Evolutionary conservation across 495 filamentous ascomycete species (phyloP).

Genomic region (Penicillium paradoxum): DNA sequence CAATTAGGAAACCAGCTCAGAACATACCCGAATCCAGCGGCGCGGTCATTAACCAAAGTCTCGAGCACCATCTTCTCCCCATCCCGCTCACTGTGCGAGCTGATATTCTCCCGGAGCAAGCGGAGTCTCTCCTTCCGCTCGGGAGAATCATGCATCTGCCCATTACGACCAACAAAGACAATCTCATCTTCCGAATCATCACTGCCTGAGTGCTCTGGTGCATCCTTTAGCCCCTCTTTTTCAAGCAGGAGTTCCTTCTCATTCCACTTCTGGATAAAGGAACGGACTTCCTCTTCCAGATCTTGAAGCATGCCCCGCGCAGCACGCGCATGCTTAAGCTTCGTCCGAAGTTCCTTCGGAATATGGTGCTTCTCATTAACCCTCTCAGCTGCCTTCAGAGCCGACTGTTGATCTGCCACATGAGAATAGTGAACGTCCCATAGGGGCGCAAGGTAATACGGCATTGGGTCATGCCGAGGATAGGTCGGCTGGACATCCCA

Average conservation of each 20-base stretch:
- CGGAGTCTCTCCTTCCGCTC: slow-evolving; percentile 30
- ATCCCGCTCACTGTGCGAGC: slow-evolving; percentile 41
- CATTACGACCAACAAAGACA: slow-evolving; percentile 81
- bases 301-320: slow-evolving; percentile 62
- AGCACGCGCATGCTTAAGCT: slow-evolving; percentile 64
- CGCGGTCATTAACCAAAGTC: slow-evolving; percentile 63
- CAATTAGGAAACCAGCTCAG: neutral
- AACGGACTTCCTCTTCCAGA: slow-evolving; percentile 58
- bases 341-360: slow-evolving; percentile 50
- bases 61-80: slow-evolving; percentile 78
- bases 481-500: slow-evolving; percentile 78
- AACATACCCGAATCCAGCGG: slow-evolving; percentile 77
- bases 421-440: slow-evolving; percentile 70
- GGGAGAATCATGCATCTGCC: slow-evolving; percentile 62
- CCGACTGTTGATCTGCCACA: slow-evolving; percentile 30
- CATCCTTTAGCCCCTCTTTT: slow-evolving; percentile 47
- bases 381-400: slow-evolving; percentile 36
- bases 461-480: slow-evolving; percentile 63
- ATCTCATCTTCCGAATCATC: slow-evolving; percentile 80
- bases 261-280: slow-evolving; percentile 58
- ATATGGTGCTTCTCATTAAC: slow-evolving; percentile 41
- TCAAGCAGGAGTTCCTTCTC: slow-evolving; percentile 35
- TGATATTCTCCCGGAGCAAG: slow-evolving; percentile 37
- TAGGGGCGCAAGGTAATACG: slow-evolving; percentile 81
- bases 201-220: slow-evolving; percentile 47